Conservation (phyloP, 2,329 filamentous ascomycete species). For the Aotearoamyces nothofagi region DNA sequence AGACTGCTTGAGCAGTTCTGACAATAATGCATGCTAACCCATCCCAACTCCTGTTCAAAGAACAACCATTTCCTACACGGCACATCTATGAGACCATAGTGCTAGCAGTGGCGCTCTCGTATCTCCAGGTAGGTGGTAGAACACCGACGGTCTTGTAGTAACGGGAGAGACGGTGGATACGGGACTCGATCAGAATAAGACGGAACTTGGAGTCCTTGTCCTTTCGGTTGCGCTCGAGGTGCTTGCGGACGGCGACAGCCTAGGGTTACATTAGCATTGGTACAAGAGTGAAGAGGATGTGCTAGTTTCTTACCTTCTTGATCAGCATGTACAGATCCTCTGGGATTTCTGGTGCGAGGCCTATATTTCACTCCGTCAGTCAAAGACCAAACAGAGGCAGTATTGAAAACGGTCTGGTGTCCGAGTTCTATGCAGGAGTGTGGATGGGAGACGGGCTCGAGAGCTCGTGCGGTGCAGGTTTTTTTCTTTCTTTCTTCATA, state of each 20-base stretch:
- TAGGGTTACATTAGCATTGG: conserved; percentile 22
- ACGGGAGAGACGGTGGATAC: conserved; percentile 97
- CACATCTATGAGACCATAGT: conserved; percentile 73
- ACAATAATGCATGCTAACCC: conserved; percentile 14
- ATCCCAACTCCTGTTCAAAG: conserved; percentile 16
- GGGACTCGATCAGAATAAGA: conserved; percentile 99
- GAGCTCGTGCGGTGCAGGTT: too few relatives aligned
- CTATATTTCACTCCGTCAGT: conserved; percentile 93
- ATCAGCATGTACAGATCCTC: conserved; percentile 99
- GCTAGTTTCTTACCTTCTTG: conserved; percentile 68
- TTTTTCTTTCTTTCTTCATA: conserved; percentile 12
- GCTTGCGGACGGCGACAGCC: conserved; percentile 98
- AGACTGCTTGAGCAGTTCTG: conserved; percentile 1
- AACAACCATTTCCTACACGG: conserved; percentile 4
- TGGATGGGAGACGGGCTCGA: too few relatives aligned
- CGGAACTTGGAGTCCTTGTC: conserved; percentile 99
- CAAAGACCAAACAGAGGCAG: conserved; percentile 80
- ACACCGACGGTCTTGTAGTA: conserved; percentile 97
- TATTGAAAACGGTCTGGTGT: conserved; percentile 14
- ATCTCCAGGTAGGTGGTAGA: conserved; percentile 90
- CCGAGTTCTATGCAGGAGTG: too few relatives aligned
- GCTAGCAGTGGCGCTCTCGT: conserved; percentile 93
- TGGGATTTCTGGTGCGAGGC: conserved; percentile 95
- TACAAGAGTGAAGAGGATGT: neutral
- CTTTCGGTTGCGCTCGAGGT: conserved; percentile 99